Evolutionary conservation across 257 asterid species (phyloP), one percentile per base, ranked within the genome.

Genomic region (Paulownia fortunei): DNA sequence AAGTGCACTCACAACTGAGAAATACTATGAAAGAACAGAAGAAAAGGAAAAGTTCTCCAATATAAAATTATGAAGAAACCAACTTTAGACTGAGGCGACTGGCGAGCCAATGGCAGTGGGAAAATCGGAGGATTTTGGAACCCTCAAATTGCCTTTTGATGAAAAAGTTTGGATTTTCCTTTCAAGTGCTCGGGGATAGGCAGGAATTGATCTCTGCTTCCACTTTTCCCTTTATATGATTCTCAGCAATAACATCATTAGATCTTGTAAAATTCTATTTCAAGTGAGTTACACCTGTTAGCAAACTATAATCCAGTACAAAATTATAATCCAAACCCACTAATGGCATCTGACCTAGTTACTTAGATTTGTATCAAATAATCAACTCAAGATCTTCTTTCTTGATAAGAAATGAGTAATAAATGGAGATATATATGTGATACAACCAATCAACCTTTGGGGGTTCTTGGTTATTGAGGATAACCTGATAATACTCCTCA

Each of bases 91-190:
- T 26, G 10, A 13, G 23, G n/a, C 32, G 58, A 34, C 5, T 2
- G 58, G 46, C 44, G 44, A 21, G 18, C 9, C 44, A 56, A 15
- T 72, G 56, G 42, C 9, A 2, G 49, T 26, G 32, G 59, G 18
- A 18, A 58, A 74, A 44, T 74, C n/a, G n/a, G n/a, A n/a, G 47
- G 79, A 49, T 60, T 74, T 30, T 30, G 21, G 49, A 6, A 46
- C 49, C 49, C 13, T 56, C 36, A 36, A 5, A 4, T 19, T 54
- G 36, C 56, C 39, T 13, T 72, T 67, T 11, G 46, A 15, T 13
- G 37, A n/a, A 41, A 69, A 46, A 49, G 30, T 23, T 16, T 15
- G 8, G 59, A 62, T 62, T 24, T 1, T 27, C 49, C 52, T 5
- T 42, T 2, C 21, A 13, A 13, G 8, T 24, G n/a, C n/a, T n/a